These are phyloP conservation scores for Logfia minima DNA, from an alignment of 129 eudicot genomes.

Conservation along the genomic window DNA sequence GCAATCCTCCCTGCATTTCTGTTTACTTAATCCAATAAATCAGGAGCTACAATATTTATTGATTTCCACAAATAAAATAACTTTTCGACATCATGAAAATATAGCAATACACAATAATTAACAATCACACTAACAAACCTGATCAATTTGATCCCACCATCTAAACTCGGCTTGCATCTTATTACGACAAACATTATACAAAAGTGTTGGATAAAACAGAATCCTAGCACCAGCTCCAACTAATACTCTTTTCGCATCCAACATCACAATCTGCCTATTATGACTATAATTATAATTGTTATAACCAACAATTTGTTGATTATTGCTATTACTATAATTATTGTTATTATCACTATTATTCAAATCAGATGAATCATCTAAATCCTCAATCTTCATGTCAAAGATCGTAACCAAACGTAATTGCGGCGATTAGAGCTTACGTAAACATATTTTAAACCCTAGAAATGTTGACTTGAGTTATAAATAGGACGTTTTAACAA, in stretches of 20 bases:
- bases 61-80: no score
- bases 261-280: slow-evolving; percentile 43
- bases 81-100: neutral
- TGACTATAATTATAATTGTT: neutral
- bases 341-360: no score
- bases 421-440: neutral
- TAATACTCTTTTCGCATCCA: slow-evolving; percentile 68
- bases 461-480: slow-evolving; percentile 5
- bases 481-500: slow-evolving; percentile 25
- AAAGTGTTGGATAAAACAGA: slow-evolving; percentile 81
- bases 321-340: neutral
- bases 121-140: slow-evolving; percentile 38
- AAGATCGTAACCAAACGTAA: slow-evolving; percentile 28
- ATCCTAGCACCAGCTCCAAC: slow-evolving; percentile 95
- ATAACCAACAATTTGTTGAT: slow-evolving; percentile 18
- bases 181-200: slow-evolving; percentile 76
- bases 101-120: neutral
- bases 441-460: slow-evolving; percentile 30
- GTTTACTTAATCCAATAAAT: no score
- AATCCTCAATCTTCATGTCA: slow-evolving; percentile 70
- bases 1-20: no score
- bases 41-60: no score
- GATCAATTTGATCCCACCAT: slow-evolving; percentile 91
- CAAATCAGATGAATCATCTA: slow-evolving; percentile 45
- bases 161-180: slow-evolving; percentile 73